Evolutionary conservation across 106 monocot species (phyloP), one percentile per base, ranked within the genome.

Genomic region (Allium sativum): DNA sequence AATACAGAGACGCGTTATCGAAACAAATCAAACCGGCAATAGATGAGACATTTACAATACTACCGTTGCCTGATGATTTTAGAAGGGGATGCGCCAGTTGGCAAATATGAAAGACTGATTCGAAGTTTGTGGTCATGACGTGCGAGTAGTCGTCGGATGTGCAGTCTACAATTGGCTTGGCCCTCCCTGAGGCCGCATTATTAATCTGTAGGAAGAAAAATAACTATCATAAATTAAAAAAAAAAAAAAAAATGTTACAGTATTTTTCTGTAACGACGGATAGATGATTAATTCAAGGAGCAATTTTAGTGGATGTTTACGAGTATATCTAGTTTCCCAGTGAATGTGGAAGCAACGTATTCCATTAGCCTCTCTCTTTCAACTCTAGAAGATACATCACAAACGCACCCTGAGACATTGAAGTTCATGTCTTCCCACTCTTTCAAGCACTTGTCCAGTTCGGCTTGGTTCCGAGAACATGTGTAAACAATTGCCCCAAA

Each of bases 281-380:
- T 20, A 20, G 18, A 12, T 20, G 9, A 10, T 3, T 1, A 2
- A 31, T 31, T 31, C 31, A 31, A 31, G 2, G 31, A 31, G 2
- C 31, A 31, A 52, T 14, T 14, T 52, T 52, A 12, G 16, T 52
- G 7, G 52, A 52, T 7, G 52, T 78, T 78, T 59, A 93, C 93
- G 16, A 93, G 84, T 62, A 93, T 88, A 56, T 87, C 77, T 74
- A 93, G 93, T 69, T 73, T 88, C n/a, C 88, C 88, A 2, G 74
- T 58, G 72, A 84, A 84, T 7, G 55, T 7, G 7, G 68, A 61
- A 5, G 65, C 45, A 10, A 75, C 88, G 1, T 65, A 58, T 88
- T 56, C 50, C 82, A 22, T 22, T 22, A 22, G 22, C 22, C 3
- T 22, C 22, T 22, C 22, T 3, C 22, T 1, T 22, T 22, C 70